Percentiles rank a stretch among this genome's conserved stretches.
These are phyloP conservation scores for Trametes pubescens DNA, from an alignment of 1,284 basidiomycete species.

Conservation along the genomic window DNA sequence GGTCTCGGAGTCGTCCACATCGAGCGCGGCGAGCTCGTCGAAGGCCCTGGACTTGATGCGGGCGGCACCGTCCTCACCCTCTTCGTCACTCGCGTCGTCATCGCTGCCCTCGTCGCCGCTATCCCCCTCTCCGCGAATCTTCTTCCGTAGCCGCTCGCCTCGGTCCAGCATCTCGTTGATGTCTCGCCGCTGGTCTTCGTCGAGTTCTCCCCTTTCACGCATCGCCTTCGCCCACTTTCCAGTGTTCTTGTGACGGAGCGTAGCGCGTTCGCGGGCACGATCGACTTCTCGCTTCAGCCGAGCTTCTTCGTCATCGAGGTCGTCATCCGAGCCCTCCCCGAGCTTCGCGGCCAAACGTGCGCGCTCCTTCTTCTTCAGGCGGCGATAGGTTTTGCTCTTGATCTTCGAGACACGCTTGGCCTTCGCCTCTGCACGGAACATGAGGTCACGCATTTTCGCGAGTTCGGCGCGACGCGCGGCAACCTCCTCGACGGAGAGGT, in stretches of 20 bases:
- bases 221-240: slow-evolving; percentile 84
- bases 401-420: slow-evolving; percentile 94
- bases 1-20: slow-evolving; percentile 44
- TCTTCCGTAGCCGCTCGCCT: slow-evolving; percentile 73
- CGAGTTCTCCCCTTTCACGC: slow-evolving; percentile 68
- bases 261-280: slow-evolving; percentile 86
- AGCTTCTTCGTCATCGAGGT: slow-evolving; percentile 64
- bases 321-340: slow-evolving; percentile 56
- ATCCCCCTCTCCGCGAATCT: slow-evolving; percentile 70
- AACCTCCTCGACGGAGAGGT: slow-evolving; percentile 87
- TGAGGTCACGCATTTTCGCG: slow-evolving; percentile 89
- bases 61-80: slow-evolving; percentile 54
- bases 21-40: slow-evolving; percentile 70
- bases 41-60: slow-evolving; percentile 73
- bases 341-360: slow-evolving; percentile 64
- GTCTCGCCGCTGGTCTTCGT: slow-evolving; percentile 72
- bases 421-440: slow-evolving; percentile 94
- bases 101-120: slow-evolving; percentile 56
- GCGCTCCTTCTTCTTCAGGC: slow-evolving; percentile 83
- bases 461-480: slow-evolving; percentile 83
- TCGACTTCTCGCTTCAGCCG: slow-evolving; percentile 79
- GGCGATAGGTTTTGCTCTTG: slow-evolving; percentile 94
- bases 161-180: slow-evolving; percentile 83
- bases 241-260: slow-evolving; percentile 83
- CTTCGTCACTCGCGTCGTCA: slow-evolving; percentile 52